These are phyloP conservation scores for Magnusiomyces paraingens DNA, from an alignment of 1,139 yeast species.

Conservation along the genomic window DNA sequence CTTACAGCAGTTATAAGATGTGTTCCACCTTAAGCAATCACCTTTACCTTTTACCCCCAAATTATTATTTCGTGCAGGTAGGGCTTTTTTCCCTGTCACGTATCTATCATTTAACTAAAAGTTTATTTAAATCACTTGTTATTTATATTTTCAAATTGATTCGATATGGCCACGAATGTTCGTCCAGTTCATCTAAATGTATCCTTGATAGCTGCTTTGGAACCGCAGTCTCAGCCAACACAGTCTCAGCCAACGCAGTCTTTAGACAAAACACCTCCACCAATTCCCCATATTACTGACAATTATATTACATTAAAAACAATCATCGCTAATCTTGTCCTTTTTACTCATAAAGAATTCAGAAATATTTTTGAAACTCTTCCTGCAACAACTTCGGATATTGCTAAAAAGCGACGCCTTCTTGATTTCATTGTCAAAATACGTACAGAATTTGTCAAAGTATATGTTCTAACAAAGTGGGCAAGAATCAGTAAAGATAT, in stretches of 20 bases:
- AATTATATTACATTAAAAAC: slow-evolving; percentile 61
- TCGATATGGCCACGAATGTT: not conserved
- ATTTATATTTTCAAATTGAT: not conserved
- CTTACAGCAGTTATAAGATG: too few relatives aligned
- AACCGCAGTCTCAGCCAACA: not conserved
- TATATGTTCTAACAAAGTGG: slow-evolving; percentile 87
- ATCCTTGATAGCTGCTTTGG: not conserved
- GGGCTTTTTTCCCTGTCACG: too few relatives aligned
- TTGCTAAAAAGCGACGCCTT: slow-evolving; percentile 57
- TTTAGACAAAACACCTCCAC: slow-evolving; percentile 31
- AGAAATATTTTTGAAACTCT: slow-evolving; percentile 56
- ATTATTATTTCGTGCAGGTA: too few relatives aligned
- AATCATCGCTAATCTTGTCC: slow-evolving; percentile 53
- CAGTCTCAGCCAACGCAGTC: slow-evolving; percentile 1
- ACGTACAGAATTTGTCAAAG: slow-evolving; percentile 74
- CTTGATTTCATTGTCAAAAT: slow-evolving; percentile 61
- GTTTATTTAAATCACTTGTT: not conserved
- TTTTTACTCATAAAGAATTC: slow-evolving; percentile 59
- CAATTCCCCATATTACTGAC: slow-evolving; percentile 67
- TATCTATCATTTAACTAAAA: too few relatives aligned
- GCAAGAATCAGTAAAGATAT: slow-evolving; percentile 65
- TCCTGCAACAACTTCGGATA: slow-evolving; percentile 50
- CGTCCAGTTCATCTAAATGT: not conserved
- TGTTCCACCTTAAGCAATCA: too few relatives aligned
- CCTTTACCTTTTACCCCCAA: too few relatives aligned